phyloP scores from a whole-genome alignment of 352 stramenopile species.

The Pseudoperonospora humuli region DNA sequence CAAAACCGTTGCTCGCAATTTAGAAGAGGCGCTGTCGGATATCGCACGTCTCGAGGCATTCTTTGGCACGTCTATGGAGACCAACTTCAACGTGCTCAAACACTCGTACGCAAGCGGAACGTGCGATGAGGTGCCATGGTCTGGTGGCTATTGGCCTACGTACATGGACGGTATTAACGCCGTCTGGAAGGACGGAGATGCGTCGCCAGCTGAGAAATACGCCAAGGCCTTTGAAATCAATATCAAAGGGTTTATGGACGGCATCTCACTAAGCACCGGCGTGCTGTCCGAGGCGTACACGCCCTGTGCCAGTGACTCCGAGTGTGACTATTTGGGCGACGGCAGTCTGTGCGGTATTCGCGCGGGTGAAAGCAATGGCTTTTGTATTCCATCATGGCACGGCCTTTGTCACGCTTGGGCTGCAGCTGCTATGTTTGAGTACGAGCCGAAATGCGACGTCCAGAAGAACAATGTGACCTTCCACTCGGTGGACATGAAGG shows the following conservation, averaged over 20 bases:
- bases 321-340: slow-evolving; percentile 14
- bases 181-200: slow-evolving; percentile 15
- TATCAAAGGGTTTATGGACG: slow-evolving; percentile 24
- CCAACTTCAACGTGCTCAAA: slow-evolving; percentile 26
- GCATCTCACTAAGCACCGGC: slow-evolving; percentile 28
- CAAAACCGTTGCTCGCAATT: too few relatives aligned
- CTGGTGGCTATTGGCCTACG: slow-evolving; percentile 48
- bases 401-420: slow-evolving; percentile 43
- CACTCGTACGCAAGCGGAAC: slow-evolving; percentile 10
- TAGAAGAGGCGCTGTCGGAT: slow-evolving; percentile 29
- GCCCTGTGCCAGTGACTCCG: slow-evolving; percentile 21
- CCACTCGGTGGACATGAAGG: slow-evolving; percentile 43
- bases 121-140: slow-evolving; percentile 29
- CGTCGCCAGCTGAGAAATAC: slow-evolving; percentile 36
- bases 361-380: slow-evolving; percentile 23
- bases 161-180: slow-evolving; percentile 62
- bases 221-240: slow-evolving; percentile 31
- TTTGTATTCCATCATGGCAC: slow-evolving; percentile 36
- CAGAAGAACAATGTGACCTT: slow-evolving; percentile 43
- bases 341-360: slow-evolving; percentile 28
- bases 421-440: slow-evolving; percentile 29
- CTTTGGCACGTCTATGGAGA: slow-evolving; percentile 28
- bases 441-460: slow-evolving; percentile 37
- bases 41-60: slow-evolving; percentile 30
- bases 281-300: slow-evolving; percentile 25